A percentile compares a stretch with the other conserved stretches of the same genome.
These are phyloP conservation scores for Gossypium aridum DNA, from an alignment of 441 rosid species.

Conservation along the genomic window DNA sequence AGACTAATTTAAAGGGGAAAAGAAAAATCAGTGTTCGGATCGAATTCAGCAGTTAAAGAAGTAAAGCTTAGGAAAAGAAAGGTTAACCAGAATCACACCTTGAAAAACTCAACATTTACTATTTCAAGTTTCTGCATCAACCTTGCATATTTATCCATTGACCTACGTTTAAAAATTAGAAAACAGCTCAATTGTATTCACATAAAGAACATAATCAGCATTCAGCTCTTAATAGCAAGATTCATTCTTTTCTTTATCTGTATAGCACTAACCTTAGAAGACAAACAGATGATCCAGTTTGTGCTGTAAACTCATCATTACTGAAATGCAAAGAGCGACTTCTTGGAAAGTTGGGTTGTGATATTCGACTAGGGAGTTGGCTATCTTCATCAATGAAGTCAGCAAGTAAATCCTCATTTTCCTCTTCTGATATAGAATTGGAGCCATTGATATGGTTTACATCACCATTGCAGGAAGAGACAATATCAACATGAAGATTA, in stretches of 20 bases:
- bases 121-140: constrained; percentile 95
- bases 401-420: constrained; percentile 95
- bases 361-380: constrained; percentile 94
- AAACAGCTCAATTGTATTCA: constrained; percentile 19
- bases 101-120: constrained; percentile 85
- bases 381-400: constrained; percentile 99
- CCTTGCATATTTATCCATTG: constrained; percentile 97
- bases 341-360: constrained; percentile 36
- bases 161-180: constrained; percentile 41
- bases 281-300: constrained; percentile 96
- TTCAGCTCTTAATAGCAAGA: background rate
- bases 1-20: constrained; percentile 35
- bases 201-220: background rate
- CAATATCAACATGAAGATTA: constrained; percentile 26
- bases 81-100: constrained; percentile 40
- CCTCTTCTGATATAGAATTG: constrained; percentile 66
- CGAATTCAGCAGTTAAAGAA: constrained; percentile 5
- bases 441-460: constrained; percentile 41
- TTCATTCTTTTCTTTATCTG: background rate
- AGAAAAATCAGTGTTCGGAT: constrained; percentile 10
- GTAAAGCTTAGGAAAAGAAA: constrained; percentile 4
- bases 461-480: constrained; percentile 29
- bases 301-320: constrained; percentile 64
- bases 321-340: constrained; percentile 38
- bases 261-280: constrained; percentile 61